Evolutionary conservation across 352 stramenopile genomes (phyloP).

Genomic region (Globisporangium spinosum): DNA sequence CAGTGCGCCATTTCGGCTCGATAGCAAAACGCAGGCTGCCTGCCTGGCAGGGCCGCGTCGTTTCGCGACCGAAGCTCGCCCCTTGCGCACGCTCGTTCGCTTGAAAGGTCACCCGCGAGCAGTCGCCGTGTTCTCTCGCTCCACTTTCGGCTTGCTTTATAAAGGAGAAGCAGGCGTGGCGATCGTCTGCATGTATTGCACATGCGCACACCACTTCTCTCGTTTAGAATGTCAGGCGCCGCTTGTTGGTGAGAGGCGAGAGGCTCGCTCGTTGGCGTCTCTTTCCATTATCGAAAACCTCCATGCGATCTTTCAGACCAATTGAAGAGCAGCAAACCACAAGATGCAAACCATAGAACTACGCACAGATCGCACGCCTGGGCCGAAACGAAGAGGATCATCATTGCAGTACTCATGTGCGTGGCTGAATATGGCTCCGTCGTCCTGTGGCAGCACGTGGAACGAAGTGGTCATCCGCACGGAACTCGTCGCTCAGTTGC

Average conservation of each 20-base stretch:
- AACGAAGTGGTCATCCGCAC: not conserved
- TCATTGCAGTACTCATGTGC: not conserved
- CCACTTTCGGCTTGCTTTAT: not conserved
- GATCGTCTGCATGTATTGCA: not conserved
- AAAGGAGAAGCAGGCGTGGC: not conserved
- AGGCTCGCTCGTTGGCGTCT: not conserved
- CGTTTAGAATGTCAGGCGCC: not conserved
- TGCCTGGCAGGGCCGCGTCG: not conserved
- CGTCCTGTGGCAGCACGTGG: not conserved
- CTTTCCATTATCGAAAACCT: conserved; percentile 6
- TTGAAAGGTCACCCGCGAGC: not conserved
- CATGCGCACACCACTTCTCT: not conserved
- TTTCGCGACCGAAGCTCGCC: not conserved
- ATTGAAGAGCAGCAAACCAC: not conserved
- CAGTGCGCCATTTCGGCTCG: not conserved
- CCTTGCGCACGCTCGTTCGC: not conserved
- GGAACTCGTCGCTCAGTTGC: no score
- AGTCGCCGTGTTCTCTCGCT: not conserved
- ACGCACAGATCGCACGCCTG: not conserved
- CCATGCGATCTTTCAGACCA: not conserved
- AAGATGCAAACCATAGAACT: not conserved
- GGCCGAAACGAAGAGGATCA: not conserved
- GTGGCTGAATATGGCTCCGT: not conserved
- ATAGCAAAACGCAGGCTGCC: not conserved
- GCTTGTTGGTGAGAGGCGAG: not conserved